These are phyloP conservation scores for Lomentospora prolificans DNA, from an alignment of 2,329 filamentous ascomycete genomes.

Conservation along the genomic window DNA sequence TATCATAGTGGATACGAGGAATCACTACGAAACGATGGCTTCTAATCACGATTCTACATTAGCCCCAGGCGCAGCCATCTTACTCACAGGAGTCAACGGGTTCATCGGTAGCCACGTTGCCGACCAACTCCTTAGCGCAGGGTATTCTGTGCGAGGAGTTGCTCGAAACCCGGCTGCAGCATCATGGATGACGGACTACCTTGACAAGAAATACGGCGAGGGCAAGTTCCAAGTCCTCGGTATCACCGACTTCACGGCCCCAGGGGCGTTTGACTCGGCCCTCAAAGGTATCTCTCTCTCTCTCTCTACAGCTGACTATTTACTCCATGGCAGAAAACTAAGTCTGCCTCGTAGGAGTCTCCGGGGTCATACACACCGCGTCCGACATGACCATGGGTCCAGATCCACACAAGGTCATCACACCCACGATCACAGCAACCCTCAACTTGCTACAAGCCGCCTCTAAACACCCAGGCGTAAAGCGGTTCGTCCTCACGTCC, in stretches of 20 bases:
- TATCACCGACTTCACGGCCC: slow-evolving; percentile 21
- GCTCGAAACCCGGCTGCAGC: slow-evolving; percentile 19
- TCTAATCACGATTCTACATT: not conserved
- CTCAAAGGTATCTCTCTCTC: slow-evolving; percentile 12
- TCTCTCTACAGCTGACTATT: not conserved
- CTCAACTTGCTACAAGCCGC: slow-evolving; percentile 24
- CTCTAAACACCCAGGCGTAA: slow-evolving; percentile 22
- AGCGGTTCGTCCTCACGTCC: slow-evolving; percentile 30
- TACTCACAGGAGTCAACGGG: slow-evolving; percentile 31
- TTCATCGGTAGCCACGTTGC: slow-evolving; percentile 29
- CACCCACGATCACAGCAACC: slow-evolving; percentile 19
- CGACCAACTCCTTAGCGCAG: slow-evolving; percentile 23
- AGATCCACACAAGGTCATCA: slow-evolving; percentile 30
- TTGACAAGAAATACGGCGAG: slow-evolving; percentile 11
- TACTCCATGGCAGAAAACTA: fast-evolving
- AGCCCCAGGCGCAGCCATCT: slow-evolving; percentile 14
- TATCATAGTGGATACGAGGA: not conserved
- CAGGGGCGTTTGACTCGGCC: slow-evolving; percentile 15
- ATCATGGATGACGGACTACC: slow-evolving; percentile 5
- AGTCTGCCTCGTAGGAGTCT: slow-evolving; percentile 6
- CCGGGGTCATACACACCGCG: slow-evolving; percentile 28
- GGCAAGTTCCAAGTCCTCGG: slow-evolving; percentile 20
- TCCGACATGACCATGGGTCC: slow-evolving; percentile 21
- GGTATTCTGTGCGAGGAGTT: slow-evolving; percentile 28
- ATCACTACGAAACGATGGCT: not conserved